A percentile compares a stretch with the other conserved stretches of the same genome.
Evolutionary conservation across 1,284 basidiomycete species (phyloP).

Genomic region (Leccinum griseonigrum): DNA sequence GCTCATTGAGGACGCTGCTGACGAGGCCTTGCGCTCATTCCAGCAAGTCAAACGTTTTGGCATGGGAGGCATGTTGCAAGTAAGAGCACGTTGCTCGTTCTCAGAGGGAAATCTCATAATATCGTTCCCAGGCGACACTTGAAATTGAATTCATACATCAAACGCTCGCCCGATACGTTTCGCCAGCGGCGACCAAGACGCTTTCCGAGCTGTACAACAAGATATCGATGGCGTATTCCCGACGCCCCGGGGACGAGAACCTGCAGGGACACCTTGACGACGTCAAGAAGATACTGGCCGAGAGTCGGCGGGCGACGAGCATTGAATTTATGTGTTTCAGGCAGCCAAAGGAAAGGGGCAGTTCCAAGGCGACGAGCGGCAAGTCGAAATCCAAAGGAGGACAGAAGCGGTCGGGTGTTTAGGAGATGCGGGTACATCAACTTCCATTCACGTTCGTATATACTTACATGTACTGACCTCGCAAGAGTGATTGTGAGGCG

Average conservation of each 20-base stretch:
- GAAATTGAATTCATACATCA: conserved; percentile 99
- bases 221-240: conserved; percentile 89
- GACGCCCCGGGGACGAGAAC: conserved; percentile 77
- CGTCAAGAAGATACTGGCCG: conserved; percentile 86
- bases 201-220: conserved; percentile 92
- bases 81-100: conserved; percentile 40
- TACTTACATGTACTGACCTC: background rate
- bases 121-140: conserved; percentile 75
- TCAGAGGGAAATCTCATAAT: background rate
- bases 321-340: conserved; percentile 94
- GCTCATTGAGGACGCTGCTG: conserved; percentile 81
- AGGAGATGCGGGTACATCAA: background rate
- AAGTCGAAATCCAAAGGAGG: conserved; percentile 23
- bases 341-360: conserved; percentile 50
- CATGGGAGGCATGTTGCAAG: conserved; percentile 97
- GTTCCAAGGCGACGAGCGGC: conserved; percentile 11
- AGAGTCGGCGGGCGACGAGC: conserved; percentile 86
- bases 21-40: conserved; percentile 83
- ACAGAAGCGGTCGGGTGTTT: conserved; percentile 19
- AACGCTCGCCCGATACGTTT: conserved; percentile 87
- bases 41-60: conserved; percentile 86
- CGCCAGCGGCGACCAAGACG: conserved; percentile 73
- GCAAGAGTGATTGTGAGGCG: background rate
- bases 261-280: conserved; percentile 86
- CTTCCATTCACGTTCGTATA: background rate